These are phyloP conservation scores for Erodium moschatum DNA, from an alignment of 441 rosid genomes.

Conservation along the genomic window DNA sequence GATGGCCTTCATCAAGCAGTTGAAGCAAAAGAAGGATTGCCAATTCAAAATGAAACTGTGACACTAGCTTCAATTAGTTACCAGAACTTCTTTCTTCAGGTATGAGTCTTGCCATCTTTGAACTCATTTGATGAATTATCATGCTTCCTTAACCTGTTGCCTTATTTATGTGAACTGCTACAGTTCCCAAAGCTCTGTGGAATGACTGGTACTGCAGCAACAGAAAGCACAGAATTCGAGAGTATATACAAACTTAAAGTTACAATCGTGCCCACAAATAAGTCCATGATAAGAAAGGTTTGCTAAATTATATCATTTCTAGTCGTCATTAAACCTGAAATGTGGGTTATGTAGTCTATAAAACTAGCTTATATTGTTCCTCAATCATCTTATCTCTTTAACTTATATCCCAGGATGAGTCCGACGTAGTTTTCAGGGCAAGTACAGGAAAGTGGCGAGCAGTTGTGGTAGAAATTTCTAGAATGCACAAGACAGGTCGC, in stretches of 20 bases:
- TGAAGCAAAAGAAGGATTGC: constrained; percentile 93
- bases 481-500: constrained; percentile 87
- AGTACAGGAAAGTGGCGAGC: constrained; percentile 87
- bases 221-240: constrained; percentile 92
- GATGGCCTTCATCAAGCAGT: constrained; percentile 99
- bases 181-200: constrained; percentile 98
- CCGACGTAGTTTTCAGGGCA: constrained; percentile 93
- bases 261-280: constrained; percentile 91
- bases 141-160: background rate
- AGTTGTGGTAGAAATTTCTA: constrained; percentile 85
- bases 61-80: constrained; percentile 93
- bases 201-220: constrained; percentile 98
- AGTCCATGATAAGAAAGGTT: constrained; percentile 94
- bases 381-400: constrained; percentile 18
- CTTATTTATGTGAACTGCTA: constrained; percentile 1
- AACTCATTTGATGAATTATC: constrained; percentile 13
- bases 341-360: constrained; percentile 15
- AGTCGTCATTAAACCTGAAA: constrained; percentile 5
- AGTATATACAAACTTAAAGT: constrained; percentile 96
- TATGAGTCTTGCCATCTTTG: constrained; percentile 28
- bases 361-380: constrained; percentile 7
- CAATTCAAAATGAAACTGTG: constrained; percentile 91
- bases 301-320: constrained; percentile 21
- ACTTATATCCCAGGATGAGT: constrained; percentile 67
- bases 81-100: constrained; percentile 98